Base-by-base conservation (phyloP, 2,329 filamentous ascomycete genomes). In the Hyphodiscus sp. region DNA sequence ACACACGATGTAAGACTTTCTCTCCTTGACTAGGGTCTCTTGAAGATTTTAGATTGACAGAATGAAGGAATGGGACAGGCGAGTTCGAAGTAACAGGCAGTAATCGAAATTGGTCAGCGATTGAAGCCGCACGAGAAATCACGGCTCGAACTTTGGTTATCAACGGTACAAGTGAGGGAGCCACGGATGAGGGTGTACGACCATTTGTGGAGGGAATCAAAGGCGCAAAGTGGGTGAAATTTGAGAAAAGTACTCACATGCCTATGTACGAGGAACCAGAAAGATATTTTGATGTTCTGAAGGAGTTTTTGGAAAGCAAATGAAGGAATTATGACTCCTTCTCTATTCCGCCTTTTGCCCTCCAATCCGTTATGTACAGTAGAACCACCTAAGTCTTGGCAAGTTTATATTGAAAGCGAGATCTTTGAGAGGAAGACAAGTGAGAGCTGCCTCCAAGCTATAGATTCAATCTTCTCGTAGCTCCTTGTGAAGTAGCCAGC, bases 191-290 rank as follows among this genome's bases (percentile, higher is more conserved):
- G 0, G 61, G 64, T 0, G 66, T 70, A 63, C 61, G 63, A 43
- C 65, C 68, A 2, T 72, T 69, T 46, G 70, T 70, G 45, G 60
- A 69, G 3, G 47, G 63, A 18, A 70, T 72, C 23, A 29, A 53
- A n/a, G 68, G 69, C 30, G 67, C 64, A 1, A 69, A 70, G 52
- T 72, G 67, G 70, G 53, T 72, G 8, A 69, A 61, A 2, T 41
- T 73, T n/a, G 66, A 68, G 1, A 58, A 68, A 10, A 38, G 33
- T n/a, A 4, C 33, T 4, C 33, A 48, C 33, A 38, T 38, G 33
- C 33, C 33, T 13, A 13, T 38, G 33, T 38, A 47, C 16, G 33
- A 38, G 33, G 33, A 38, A 10, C 33, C 5, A 10, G 16, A 38
- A n/a, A 38, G 33, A n/a, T 38, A 38, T 13, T 38, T 38, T n/a